Evolutionary conservation across 192 early-diverging fungal genomes (phyloP), one percentile per base, ranked within the genome.

Genomic region (Paraglomus brasilianum): DNA sequence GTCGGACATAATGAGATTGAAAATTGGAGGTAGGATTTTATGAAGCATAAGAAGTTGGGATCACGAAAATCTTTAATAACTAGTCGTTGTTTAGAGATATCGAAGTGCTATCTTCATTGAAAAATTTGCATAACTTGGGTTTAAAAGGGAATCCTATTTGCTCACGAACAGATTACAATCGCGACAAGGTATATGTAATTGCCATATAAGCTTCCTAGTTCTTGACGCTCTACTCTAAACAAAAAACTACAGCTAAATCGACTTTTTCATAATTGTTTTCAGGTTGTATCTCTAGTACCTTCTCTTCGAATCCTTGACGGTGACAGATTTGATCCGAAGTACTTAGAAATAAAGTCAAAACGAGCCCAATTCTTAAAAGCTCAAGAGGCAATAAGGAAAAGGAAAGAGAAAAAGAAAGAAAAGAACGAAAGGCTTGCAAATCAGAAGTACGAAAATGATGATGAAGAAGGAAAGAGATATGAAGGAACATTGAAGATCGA

Each of bases 241-340:
- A 62, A 43, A 40, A 39, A 5, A 41, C 11, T 21, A 11, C 13
- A 22, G 15, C 43, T 39, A 63, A 46, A 46, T 24, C 19, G 21
- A 45, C 41, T 44, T 24, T 66, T 3, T 11, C 1, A 4, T 0
- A 8, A 11, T 43, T 40, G 36, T 53, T 1, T 24, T 5, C 61
- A 77, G 76, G 80, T 92, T 17, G 56, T 90, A 52, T 78, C 72
- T 14, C 60, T 86, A 17, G 73, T 88, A 13, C 84, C 89, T 21
- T 81, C 83, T 17, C 71, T 93, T 57, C 80, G 89, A 15, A 81
- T 93, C 9, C 71, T 93, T 55, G 92, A 93, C 75, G 83, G 83
- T 9, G 88, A 87, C 24, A 75, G 92, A 44, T 90, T 92, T 66
- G 92, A 93, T 78, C 70, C 68, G 21, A 87, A 83, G 66, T 93